Base-by-base conservation (phyloP, 2,329 filamentous ascomycete genomes). In the Diaporthe sp. region DNA sequence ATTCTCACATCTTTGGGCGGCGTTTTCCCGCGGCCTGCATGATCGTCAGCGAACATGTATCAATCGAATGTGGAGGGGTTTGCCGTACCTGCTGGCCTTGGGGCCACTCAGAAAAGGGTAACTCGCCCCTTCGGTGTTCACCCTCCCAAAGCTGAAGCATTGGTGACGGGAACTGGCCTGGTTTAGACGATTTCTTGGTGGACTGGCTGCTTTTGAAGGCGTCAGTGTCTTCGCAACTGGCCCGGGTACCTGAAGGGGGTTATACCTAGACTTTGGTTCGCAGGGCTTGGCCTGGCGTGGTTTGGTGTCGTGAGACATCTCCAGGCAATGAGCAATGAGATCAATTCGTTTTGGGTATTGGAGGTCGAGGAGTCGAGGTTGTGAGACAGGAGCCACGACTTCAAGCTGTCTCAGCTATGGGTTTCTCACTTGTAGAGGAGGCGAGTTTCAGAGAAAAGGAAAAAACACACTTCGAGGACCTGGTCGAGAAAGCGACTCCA, bases 111-210 rank as follows among this genome's bases (percentile, higher is more conserved):
- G 63, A 39, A 39, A 58, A 71, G 9, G 76, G 58, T 12, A 75
- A 34, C 17, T 76, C 63, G 55, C 44, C 49, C 55, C 70, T 73
- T 5, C 53, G 63, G 31, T 71, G n/a, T 25, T 75, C 73, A 25
- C 34, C 17, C 51, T 75, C 39, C 76, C 76, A 77, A n/a, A 51
- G 76, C 44, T 71, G 71, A 34, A 77, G 73, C 76, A 77, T 77
- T 34, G 72, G 73, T 22, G 76, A 75, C 17, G 71, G 70, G 12
- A 34, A 17, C 12, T 65, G 25, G 28, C 25, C 63, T 63, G 6
- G 28, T 37, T 44, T 44, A 42, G 73, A 55, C 12, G 55, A 13
- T 17, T 57, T 47, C 25, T 72, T 63, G n/a, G 47, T 17, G 34
- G 65, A 20, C 25, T 67, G 61, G 44, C 57, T 39, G 17, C 39